Evolutionary conservation across 2,329 filamentous ascomycete species (phyloP), one percentile per base, ranked within the genome.

Genomic region (Furcasterigmium sp.): DNA sequence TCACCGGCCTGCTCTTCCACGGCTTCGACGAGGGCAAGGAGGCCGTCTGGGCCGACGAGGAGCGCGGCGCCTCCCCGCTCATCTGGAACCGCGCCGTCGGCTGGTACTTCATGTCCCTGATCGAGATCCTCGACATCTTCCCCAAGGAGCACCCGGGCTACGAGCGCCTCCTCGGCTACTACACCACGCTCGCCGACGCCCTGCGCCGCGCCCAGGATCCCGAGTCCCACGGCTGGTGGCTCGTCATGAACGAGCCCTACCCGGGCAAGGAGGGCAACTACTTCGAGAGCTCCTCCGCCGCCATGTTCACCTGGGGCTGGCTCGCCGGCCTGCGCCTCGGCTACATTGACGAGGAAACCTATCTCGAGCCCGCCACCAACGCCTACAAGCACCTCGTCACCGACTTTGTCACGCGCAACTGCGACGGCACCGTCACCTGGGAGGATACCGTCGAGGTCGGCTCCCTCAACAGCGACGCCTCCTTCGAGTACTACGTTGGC

Each of bases 211-310:
- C 65, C 0, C 69, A 69, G 18, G 70, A 75, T 46, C 45, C 44
- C 26, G 48, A 50, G 9, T 53, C 50, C 3, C 72, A 75, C 1
- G 76, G 73, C 17, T 82, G 78, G 76, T 81, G 75, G 72, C 62
- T 80, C 41, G 63, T 81, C 34, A 75, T 81, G 69, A 69, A 69
- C 51, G 64, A 68, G 44, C 57, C 65, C 25, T 70, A 73, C 45
- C 66, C 69, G 1, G 70, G 67, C 3, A 51, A 56, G 39, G 51
- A 67, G 40, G 75, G 75, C 8, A 82, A 84, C 57, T 83, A 77
- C 57, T 73, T 82, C 37, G 76, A 83, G 60, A 76, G 72, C 29
- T 78, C 75, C 20, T 77, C 70, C 9, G 73, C 73, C 3, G 76
- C 75, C 4, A 77, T 82, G 70, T 81, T 80, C 51, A 66, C 68